Evolutionary conservation across 2,329 filamentous ascomycete species (phyloP).

Genomic region (Ophiostoma novo-ulmi): DNA sequence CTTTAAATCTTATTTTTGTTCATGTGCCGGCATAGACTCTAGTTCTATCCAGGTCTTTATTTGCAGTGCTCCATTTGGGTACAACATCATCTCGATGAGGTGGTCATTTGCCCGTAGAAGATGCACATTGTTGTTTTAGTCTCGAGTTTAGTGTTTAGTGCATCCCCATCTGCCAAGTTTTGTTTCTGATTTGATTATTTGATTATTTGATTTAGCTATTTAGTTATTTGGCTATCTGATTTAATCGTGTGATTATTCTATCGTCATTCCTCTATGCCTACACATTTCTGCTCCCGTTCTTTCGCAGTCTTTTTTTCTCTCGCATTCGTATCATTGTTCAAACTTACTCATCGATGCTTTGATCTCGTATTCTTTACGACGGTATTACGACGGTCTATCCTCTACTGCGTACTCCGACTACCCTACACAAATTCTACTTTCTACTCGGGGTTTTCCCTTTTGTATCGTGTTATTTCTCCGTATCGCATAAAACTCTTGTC

Average conservation of each 20-base stretch:
- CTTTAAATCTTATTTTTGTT: background rate
- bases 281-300: background rate
- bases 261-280: background rate
- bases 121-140: slow-evolving; percentile 8
- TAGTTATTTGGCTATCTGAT: background rate
- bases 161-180: background rate
- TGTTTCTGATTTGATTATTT: background rate
- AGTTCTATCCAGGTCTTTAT: background rate
- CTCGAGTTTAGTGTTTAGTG: background rate
- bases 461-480: slow-evolving; percentile 15
- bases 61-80: background rate
- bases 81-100: background rate
- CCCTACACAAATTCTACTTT: background rate
- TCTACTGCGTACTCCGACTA: too few species aligned
- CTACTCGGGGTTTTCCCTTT: background rate
- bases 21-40: background rate
- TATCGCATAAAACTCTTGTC: slow-evolving; percentile 11
- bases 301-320: background rate
- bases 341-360: background rate
- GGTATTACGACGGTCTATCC: background rate
- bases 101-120: slow-evolving; percentile 1
- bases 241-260: background rate
- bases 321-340: background rate
- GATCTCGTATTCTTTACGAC: background rate
- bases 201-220: background rate